Evolutionary conservation across 2,329 filamentous ascomycete species (phyloP), one percentile per base, ranked within the genome.

Genomic region (Nothopassalora personata): DNA sequence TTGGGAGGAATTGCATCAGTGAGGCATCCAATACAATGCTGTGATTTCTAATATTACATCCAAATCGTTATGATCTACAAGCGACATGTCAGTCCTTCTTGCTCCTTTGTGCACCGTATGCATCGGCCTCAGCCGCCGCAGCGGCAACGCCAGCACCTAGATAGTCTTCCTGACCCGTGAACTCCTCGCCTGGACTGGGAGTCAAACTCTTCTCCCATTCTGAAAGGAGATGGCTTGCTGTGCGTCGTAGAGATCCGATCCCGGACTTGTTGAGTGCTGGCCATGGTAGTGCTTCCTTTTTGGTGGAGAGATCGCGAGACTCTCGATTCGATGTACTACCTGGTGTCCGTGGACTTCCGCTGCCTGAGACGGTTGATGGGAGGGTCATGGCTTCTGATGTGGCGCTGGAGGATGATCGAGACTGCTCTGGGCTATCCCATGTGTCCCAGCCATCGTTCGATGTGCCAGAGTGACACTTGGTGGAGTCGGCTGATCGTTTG

Each of bases 181-280:
- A 64, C 36, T 70, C 68, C 53, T 67, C 55, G 7, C 63, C 65
- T 7, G 68, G 68, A 58, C 57, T 63, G 5, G 68, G 68, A n/a
- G 66, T 85, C 13, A 92, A 77, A 65, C 84, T 89, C 73, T 86
- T 90, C 77, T 97, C 93, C 90, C 91, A 96, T 71, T 96, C 91
- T 64, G 86, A 88, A 85, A 97, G 91, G 58, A 96, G 80, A 62
- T 88, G 89, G 36, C 86, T 89, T n/a, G 92, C 90, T 0, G 90
- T 93, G 39, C 86, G 83, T 71, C 91, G 90, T 66, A 97, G 77
- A 67, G 90, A 91, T 66, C 85, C 86, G 0, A 91, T 89, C 8
- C 83, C 46, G 4, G 62, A 65, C 64, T 87, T 86, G 70, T 86
- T 86, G 57, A 95, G 81, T 51, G 87, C 83, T 52, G 86, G 86